Percentiles rank a stretch among this genome's conserved stretches.
Conservation (phyloP, 371 early-diverging fungal species). For the Neoconidiobolus thromboides region DNA sequence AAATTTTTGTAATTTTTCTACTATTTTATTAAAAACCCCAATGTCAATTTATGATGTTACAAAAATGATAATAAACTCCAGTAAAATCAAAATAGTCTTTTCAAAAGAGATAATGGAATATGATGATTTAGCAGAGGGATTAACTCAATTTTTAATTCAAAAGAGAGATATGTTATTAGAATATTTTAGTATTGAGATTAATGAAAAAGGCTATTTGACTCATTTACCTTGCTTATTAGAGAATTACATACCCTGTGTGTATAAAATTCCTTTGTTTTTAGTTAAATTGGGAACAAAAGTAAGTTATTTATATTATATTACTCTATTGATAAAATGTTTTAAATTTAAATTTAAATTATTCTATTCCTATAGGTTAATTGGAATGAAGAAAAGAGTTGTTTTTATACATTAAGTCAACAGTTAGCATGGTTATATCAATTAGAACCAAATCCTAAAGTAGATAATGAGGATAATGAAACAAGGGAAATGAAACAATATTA, state of each 20-base stretch:
- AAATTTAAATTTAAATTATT: conserved; percentile 2
- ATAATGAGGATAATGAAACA: not conserved
- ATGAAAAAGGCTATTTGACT: conserved; percentile 32
- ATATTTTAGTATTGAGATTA: conserved; percentile 59
- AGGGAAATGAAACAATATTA: conserved; percentile 17
- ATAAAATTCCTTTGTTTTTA: conserved; percentile 67
- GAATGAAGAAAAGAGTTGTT: conserved; percentile 60
- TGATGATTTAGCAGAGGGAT: conserved; percentile 19
- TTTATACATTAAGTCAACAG: conserved; percentile 43
- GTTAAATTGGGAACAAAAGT: conserved; percentile 57
- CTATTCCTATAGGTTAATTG: conserved; percentile 43
- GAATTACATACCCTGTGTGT: conserved; percentile 56
- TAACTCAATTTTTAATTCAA: conserved; percentile 28
- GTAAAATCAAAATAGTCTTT: not conserved
- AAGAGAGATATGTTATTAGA: conserved; percentile 62
- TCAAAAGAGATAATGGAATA: not conserved
- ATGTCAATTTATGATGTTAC: conserved; percentile 16
- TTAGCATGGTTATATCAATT: conserved; percentile 47
- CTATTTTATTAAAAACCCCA: conserved; percentile 33
- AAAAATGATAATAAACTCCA: not conserved
- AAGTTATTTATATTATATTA: conserved; percentile 1
- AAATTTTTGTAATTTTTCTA: conserved; percentile 74
- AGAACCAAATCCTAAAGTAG: conserved; percentile 14
- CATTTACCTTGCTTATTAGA: conserved; percentile 57
- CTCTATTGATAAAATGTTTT: not conserved